These are phyloP conservation scores for Alternaria panax DNA, from an alignment of 2,329 filamentous ascomycete genomes.

Conservation along the genomic window DNA sequence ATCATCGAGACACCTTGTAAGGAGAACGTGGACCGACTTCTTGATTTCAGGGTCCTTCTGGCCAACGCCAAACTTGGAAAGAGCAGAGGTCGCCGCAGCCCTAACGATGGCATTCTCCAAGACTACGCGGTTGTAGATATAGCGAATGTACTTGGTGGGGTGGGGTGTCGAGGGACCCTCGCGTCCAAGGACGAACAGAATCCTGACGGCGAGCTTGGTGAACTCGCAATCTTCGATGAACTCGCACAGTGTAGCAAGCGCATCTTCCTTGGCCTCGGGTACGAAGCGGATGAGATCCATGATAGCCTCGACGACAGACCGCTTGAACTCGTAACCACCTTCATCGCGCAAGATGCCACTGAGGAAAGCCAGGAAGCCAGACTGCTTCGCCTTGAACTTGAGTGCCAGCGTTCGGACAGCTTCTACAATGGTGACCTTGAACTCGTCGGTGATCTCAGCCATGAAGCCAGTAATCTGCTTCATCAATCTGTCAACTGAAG, in stretches of 20 bases:
- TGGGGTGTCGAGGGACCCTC: slow-evolving; percentile 95
- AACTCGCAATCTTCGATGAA: slow-evolving; percentile 99
- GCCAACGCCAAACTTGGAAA: slow-evolving; percentile 94
- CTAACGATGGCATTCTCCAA: slow-evolving; percentile 96
- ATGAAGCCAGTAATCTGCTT: slow-evolving; percentile 98
- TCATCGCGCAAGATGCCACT: slow-evolving; percentile 97
- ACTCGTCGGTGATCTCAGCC: slow-evolving; percentile 98
- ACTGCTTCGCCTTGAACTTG: slow-evolving; percentile 98
- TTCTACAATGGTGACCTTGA: slow-evolving; percentile 99
- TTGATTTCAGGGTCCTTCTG: slow-evolving; percentile 98
- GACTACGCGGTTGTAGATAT: slow-evolving; percentile 98
- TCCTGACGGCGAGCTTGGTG: slow-evolving; percentile 94
- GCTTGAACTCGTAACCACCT: slow-evolving; percentile 98
- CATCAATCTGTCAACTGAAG: slow-evolving; percentile 95
- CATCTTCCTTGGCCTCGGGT: slow-evolving; percentile 81
- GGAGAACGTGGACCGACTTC: slow-evolving; percentile 89
- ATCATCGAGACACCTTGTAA: slow-evolving; percentile 93
- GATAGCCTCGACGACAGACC: slow-evolving; percentile 97
- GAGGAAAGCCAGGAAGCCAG: slow-evolving; percentile 95
- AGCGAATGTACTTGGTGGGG: slow-evolving; percentile 98
- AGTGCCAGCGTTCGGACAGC: slow-evolving; percentile 95
- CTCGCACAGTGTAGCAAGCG: slow-evolving; percentile 93
- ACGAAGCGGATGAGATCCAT: slow-evolving; percentile 99
- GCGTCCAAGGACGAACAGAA: slow-evolving; percentile 89
- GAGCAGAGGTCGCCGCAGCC: slow-evolving; percentile 90